phyloP scores from a whole-genome alignment of 257 asterid genomes.

The Euphrasia confusa region DNA sequence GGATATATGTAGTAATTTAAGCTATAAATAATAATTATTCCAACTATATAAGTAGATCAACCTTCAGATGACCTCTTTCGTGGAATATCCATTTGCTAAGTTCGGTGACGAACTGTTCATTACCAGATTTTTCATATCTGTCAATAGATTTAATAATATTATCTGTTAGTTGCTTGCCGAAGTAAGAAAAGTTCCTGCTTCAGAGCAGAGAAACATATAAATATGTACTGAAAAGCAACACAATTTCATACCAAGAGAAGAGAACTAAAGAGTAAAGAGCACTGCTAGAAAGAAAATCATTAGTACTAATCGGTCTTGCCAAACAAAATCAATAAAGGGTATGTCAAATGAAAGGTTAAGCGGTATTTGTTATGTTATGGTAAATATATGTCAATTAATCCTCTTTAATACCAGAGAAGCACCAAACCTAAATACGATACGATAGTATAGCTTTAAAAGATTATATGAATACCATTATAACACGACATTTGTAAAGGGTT shows the following conservation, averaged over 20 bases:
- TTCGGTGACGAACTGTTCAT: conserved; percentile 69
- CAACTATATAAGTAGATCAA: conserved; percentile 19
- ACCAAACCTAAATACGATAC: too few species aligned
- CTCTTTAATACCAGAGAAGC: too few species aligned
- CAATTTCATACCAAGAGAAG: conserved; percentile 12
- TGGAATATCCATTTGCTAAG: conserved; percentile 90
- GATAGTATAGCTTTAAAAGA: too few species aligned
- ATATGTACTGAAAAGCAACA: neutral
- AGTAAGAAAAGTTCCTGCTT: conserved; percentile 12
- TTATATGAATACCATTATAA: too few species aligned
- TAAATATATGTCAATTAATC: too few species aligned
- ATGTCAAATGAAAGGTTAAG: too few species aligned
- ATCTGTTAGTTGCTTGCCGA: conserved; percentile 24
- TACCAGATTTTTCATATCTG: conserved; percentile 76
- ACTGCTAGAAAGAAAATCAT: too few species aligned
- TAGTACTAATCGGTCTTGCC: too few species aligned
- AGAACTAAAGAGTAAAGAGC: neutral
- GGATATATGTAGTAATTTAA: neutral
- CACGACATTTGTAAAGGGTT: too few species aligned
- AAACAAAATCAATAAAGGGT: too few species aligned
- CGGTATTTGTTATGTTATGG: too few species aligned
- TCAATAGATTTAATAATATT: conserved; percentile 20
- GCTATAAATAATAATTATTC: conserved; percentile 6
- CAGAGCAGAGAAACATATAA: neutral
- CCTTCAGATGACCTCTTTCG: conserved; percentile 88